Conservation (phyloP, 2,329 filamentous ascomycete genomes). For the Neonectria faginata region DNA sequence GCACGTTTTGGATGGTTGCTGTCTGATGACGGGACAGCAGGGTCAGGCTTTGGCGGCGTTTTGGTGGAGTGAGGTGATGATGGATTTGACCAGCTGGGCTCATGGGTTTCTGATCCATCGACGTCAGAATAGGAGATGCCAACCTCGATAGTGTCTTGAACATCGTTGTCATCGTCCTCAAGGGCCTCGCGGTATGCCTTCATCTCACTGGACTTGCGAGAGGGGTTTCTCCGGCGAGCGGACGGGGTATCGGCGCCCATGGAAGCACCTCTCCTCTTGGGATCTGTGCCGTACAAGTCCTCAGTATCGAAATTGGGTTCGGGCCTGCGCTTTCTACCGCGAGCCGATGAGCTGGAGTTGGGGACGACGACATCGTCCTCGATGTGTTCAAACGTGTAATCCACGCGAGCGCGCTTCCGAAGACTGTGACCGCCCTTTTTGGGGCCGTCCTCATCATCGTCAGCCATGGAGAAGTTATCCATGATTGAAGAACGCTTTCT, state of each 20-base stretch:
- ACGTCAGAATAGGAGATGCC: constrained; percentile 55
- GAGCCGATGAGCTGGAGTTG: constrained; percentile 50
- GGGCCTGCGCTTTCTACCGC: constrained; percentile 53
- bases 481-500: constrained; percentile 60
- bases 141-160: constrained; percentile 70
- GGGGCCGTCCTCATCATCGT: constrained; percentile 62
- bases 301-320: constrained; percentile 51
- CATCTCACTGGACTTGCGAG: constrained; percentile 53
- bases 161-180: constrained; percentile 59
- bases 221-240: constrained; percentile 55
- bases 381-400: constrained; percentile 67
- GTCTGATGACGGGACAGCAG: constrained; percentile 27
- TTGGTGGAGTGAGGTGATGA: constrained; percentile 47
- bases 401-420: constrained; percentile 66
- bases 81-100: constrained; percentile 42
- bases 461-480: constrained; percentile 53
- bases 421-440: constrained; percentile 70
- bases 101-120: constrained; percentile 47
- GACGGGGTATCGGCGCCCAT: constrained; percentile 51
- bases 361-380: constrained; percentile 59
- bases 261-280: constrained; percentile 54
- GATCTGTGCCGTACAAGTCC: constrained; percentile 44
- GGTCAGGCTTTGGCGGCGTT: constrained; percentile 33
- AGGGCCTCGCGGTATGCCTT: constrained; percentile 48
- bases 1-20: constrained; percentile 21